Conservation (phyloP, 1,284 basidiomycete genomes). For the Cystobasidium sp. region DNA sequence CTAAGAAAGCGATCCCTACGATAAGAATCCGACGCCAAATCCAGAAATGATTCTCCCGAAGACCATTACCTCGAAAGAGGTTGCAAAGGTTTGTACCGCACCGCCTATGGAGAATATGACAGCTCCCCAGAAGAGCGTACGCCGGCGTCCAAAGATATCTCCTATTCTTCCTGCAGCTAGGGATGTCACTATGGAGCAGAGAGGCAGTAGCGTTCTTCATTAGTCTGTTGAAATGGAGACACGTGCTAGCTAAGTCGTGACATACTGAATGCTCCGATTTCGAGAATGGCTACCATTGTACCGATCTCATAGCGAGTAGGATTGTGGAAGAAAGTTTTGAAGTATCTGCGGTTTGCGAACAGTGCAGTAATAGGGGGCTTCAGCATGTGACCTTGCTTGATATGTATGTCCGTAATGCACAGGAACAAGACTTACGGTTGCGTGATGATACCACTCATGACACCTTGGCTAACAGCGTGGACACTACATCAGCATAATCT, state of each 20-base stretch:
- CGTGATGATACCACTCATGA: conserved; percentile 78
- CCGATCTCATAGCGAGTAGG: conserved; percentile 68
- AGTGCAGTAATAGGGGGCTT: background rate
- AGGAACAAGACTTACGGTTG: conserved; percentile 53
- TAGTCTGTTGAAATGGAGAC: background rate
- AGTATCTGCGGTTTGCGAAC: conserved; percentile 43
- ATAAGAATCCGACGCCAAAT: conserved; percentile 89
- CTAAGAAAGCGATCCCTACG: conserved; percentile 62
- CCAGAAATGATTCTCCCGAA: conserved; percentile 85
- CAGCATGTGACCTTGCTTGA: background rate
- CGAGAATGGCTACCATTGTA: conserved; percentile 72
- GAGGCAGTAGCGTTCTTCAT: background rate
- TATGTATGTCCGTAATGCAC: conserved; percentile 46
- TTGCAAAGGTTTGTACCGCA: conserved; percentile 83
- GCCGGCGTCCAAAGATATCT: conserved; percentile 82
- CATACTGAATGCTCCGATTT: conserved; percentile 86
- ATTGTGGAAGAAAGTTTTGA: conserved; percentile 66
- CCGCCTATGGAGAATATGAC: conserved; percentile 86
- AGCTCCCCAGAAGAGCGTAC: conserved; percentile 85
- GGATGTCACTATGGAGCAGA: conserved; percentile 73
- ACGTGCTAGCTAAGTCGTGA: conserved; percentile 11
- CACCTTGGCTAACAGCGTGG: conserved; percentile 64
- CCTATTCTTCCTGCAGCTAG: conserved; percentile 85
- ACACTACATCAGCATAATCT: background rate
- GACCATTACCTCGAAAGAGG: conserved; percentile 83